Conservation (phyloP, 179 eudicot species). For the Kewa caespitosa region DNA sequence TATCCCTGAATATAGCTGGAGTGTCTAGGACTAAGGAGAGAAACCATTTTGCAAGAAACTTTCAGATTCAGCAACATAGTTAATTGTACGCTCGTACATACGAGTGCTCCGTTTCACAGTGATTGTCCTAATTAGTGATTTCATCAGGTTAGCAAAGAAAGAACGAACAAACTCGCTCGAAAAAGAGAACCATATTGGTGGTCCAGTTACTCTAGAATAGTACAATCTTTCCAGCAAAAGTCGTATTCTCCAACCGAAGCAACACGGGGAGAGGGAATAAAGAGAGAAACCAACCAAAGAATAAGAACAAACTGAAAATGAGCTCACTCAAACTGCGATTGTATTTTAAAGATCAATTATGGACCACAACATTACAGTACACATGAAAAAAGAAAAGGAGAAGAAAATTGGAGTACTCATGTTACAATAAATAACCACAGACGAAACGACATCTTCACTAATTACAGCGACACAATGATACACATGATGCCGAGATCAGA, state of each 20-base stretch:
- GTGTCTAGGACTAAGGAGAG: too few species aligned
- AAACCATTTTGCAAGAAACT: neutral
- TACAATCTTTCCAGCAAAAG: too few species aligned
- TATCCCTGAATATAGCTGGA: neutral
- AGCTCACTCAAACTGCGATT: neutral
- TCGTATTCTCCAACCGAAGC: neutral
- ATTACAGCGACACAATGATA: conserved; percentile 12
- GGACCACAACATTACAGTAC: neutral
- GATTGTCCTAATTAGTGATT: too few species aligned
- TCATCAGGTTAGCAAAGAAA: too few species aligned
- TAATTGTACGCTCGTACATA: too few species aligned
- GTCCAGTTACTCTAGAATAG: too few species aligned
- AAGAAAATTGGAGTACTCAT: neutral
- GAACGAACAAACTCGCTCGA: too few species aligned
- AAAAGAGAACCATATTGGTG: too few species aligned
- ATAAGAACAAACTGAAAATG: neutral
- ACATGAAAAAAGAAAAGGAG: neutral
- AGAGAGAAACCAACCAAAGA: neutral
- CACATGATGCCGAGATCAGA: conserved; percentile 12
- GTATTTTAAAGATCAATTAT: neutral
- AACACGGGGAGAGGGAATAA: neutral
- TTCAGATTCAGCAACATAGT: too few species aligned
- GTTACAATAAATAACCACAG: neutral
- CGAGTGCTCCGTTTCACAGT: too few species aligned
- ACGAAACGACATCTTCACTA: conserved; percentile 1